These are phyloP conservation scores for Ramaria rubella DNA, from an alignment of 768 basidiomycete genomes.

Conservation along the genomic window DNA sequence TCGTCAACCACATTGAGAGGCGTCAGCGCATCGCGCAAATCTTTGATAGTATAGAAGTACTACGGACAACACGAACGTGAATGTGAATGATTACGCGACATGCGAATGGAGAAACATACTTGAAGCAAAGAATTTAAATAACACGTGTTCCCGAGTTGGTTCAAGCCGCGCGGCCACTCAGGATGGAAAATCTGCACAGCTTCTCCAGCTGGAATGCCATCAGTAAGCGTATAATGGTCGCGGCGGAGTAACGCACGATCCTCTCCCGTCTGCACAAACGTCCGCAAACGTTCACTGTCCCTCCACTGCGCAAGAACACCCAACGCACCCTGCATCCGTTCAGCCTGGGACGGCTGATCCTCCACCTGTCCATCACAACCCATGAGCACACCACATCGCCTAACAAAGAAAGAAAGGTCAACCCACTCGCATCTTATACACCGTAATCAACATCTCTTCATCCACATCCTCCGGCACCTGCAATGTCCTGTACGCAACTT, in stretches of 20 bases:
- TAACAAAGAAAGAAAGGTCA: background rate
- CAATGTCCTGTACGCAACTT: constrained; percentile 63
- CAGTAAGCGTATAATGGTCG: background rate
- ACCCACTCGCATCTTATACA: constrained; percentile 63
- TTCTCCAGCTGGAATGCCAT: constrained; percentile 51
- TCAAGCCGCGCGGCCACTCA: constrained; percentile 78
- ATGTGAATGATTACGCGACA: background rate
- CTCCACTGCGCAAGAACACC: constrained; percentile 66
- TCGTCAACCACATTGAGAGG: constrained; percentile 51
- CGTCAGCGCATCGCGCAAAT: constrained; percentile 70
- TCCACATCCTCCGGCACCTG: constrained; percentile 67
- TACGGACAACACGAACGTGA: constrained; percentile 24
- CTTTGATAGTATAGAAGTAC: constrained; percentile 96
- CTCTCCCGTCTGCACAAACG: constrained; percentile 55
- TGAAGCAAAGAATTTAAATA: constrained; percentile 77
- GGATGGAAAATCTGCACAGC: constrained; percentile 42
- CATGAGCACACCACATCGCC: background rate
- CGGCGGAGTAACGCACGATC: constrained; percentile 55
- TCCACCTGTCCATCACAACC: constrained; percentile 46
- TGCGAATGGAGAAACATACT: constrained; percentile 30
- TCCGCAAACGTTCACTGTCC: constrained; percentile 63
- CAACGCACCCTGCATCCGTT: constrained; percentile 70
- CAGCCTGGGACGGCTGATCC: constrained; percentile 59
- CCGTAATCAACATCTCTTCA: constrained; percentile 69
- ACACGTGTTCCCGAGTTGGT: constrained; percentile 86